These are phyloP conservation scores for Carex scoparia DNA, from an alignment of 176 grass and related monocot species.

Conservation along the genomic window DNA sequence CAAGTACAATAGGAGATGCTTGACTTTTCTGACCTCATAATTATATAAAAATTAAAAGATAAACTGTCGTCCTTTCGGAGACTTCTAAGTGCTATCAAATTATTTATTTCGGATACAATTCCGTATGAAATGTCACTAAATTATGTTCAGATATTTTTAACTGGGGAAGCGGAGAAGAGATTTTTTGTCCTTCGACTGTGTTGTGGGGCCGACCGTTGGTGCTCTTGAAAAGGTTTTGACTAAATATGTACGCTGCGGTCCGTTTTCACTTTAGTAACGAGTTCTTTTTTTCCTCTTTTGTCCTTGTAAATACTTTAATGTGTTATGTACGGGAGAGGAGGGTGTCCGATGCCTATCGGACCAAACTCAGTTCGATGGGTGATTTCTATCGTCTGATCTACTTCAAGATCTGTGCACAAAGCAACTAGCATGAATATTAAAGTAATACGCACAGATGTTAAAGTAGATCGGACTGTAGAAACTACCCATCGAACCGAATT, in stretches of 20 bases:
- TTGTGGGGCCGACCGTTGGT: conserved; percentile 4
- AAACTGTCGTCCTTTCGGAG: not conserved
- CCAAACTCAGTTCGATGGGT: too few relatives aligned
- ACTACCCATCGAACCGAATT: too few relatives aligned
- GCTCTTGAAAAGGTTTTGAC: not conserved
- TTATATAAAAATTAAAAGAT: not conserved
- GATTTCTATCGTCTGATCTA: too few relatives aligned
- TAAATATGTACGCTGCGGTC: not conserved
- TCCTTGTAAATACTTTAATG: not conserved
- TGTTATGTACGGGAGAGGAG: not conserved
- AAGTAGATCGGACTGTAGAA: too few relatives aligned
- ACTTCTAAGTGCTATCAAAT: not conserved
- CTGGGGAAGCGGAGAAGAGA: not conserved
- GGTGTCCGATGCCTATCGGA: too few relatives aligned
- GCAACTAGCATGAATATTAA: too few relatives aligned
- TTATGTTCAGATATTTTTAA: not conserved
- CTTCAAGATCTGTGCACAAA: too few relatives aligned
- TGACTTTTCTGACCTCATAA: not conserved
- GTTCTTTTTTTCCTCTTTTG: not conserved
- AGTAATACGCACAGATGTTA: too few relatives aligned
- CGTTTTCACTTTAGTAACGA: not conserved
- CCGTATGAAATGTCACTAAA: not conserved
- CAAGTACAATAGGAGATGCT: not conserved
- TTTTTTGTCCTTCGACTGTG: not conserved
- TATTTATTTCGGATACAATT: not conserved